Evolutionary conservation across 306 rosid genomes (phyloP), one percentile per base, ranked within the genome.

Genomic region (Erythrophleum fordii): DNA sequence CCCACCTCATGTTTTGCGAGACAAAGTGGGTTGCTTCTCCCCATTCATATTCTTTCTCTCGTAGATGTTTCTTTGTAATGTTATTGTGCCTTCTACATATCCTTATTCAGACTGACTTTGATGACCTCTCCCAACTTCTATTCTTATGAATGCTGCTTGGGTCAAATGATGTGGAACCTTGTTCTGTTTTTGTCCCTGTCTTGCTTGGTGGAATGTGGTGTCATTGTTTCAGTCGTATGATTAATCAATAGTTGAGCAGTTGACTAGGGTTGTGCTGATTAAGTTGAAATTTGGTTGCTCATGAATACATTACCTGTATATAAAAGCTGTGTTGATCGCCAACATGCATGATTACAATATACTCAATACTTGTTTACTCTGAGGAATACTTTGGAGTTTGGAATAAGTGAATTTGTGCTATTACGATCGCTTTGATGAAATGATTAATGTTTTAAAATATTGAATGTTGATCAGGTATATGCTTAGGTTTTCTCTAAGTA

Each of bases 1-100:
- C 89, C 59, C 92, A 78, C 83, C 95, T 64, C 86, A 85, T 37
- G 82, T 87, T 85, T 86, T 95, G 87, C 90, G 84, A 66, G 96
- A 95, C 85, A 95, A 95, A 73, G 97, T 91, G 11, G 13, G 83
- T 70, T 46, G 28, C 42, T 51, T 73, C 55, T 67, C 77, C 52
- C 80, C 53, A 82, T 82, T 82, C 70, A 45, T 72, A 45, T 80
- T 48, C 46, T 23, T 23, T 35, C 35, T 68, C 20, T 23, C 44
- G 5, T 77, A 28, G 51, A 45, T 58, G 39, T 11, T 85, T 31
- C 12, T 64, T 26, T 29, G 13, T 9, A 22, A n/a, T 69, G 35
- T 45, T 76, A 28, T 76, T 73, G 73, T 81, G 41, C 49, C 73
- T 73, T 37, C 58, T 69, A 4, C 52, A 83, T 78, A 13, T 73